These are phyloP conservation scores for Ogataea pignaliae DNA, from an alignment of 805 yeast genomes.

Conservation along the genomic window DNA sequence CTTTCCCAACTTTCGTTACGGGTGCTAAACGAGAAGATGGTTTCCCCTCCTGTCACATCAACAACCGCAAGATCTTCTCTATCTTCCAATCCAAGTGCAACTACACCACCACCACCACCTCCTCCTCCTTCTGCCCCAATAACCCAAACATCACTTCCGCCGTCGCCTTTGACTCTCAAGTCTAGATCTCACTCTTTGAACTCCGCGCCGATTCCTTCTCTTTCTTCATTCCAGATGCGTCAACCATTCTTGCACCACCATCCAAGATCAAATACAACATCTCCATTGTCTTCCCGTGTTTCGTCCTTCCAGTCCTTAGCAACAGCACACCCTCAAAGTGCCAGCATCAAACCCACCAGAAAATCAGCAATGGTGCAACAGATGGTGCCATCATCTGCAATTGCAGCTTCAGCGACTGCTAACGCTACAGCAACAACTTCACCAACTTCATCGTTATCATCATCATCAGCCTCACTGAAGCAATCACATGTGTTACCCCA, in stretches of 20 bases:
- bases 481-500: conserved; percentile 1
- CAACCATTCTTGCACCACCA: neutral
- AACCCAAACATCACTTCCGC: neutral
- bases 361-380: neutral
- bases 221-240: neutral
- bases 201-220: neutral
- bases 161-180: neutral
- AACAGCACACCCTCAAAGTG: no score
- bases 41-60: conserved; percentile 10
- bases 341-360: no score
- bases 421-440: conserved; percentile 4
- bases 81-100: neutral
- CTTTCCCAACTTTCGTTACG: conserved; percentile 14
- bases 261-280: neutral
- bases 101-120: neutral
- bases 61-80: conserved; percentile 2
- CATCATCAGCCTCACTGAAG: conserved; percentile 1
- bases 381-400: neutral
- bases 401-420: neutral
- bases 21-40: conserved; percentile 9
- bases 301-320: neutral
- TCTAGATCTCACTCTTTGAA: neutral
- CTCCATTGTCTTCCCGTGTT: conserved; percentile 2
- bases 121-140: neutral
- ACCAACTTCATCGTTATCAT: conserved; percentile 10